Base-by-base conservation (phyloP, 495 filamentous ascomycete species). In the Penicillium waksmanii region DNA sequence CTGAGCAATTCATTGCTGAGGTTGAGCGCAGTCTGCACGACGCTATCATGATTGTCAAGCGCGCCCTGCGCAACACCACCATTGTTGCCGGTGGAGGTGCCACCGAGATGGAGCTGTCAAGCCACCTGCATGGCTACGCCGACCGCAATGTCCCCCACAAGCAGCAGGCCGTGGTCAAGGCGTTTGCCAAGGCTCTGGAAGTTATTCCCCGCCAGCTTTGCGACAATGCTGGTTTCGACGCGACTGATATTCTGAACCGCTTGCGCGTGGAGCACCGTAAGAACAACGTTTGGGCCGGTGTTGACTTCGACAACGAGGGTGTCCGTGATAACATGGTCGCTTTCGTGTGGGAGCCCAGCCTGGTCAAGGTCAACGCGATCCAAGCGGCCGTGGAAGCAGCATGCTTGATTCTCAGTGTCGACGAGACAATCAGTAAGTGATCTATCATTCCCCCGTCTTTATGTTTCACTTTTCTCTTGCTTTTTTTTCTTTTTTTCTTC, bases 1-100 rank as follows among this genome's bases (percentile, higher is more conserved):
- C 95, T 27, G 95, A 98, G 81, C 95, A 98, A 73, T 98, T 98
- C 81, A 98, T 98, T 67, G 95, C 95, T 43, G 95, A 98, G 73
- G 94, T 97, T 1, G 95, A 98, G 81, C 88, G 95, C 42, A 96
- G 91, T 71, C 82, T 98, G 57, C 95, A 98, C 77, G 95, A 98
- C 71, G 95, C 94, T 43, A 97, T 98, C 79, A 98, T 98, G 95
- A 95, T 98, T 63, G 95, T 98, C 62, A 97, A 97, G 83, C 92
- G 96, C 49, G 91, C 94, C 27, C 90, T 97, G 71, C 89, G 90
- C 79, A 94, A 98, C 78, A 87, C 88, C 61, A 90, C 84, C 65
- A 97, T 98, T 66, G 95, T 98, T 34, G 95, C 93, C 25, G 95
- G 95, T 58, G 95, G 95, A 63, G 95, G 95, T 67, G 94, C 95